Percentiles rank a stretch among this genome's conserved stretches.
phyloP scores from a whole-genome alignment of 2,329 filamentous ascomycete species.

The Aspergillus vadensis region DNA sequence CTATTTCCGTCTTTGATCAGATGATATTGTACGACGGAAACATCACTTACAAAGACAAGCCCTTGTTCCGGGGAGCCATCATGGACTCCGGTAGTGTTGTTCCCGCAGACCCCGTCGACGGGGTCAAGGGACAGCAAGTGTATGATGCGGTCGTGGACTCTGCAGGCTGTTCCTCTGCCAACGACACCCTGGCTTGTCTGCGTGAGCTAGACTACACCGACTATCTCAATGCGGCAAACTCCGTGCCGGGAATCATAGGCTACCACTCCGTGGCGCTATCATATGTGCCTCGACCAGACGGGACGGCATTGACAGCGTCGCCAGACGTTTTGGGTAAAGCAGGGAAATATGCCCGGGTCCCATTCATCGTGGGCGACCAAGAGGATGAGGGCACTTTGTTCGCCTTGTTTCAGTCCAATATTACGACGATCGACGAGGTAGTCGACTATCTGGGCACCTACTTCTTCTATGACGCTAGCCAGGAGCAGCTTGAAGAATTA shows the following conservation, averaged over 20 bases:
- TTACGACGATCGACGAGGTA: slow-evolving; percentile 62
- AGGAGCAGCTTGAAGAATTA: slow-evolving; percentile 55
- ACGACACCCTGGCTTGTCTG: slow-evolving; percentile 52
- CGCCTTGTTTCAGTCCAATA: slow-evolving; percentile 67
- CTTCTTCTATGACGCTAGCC: slow-evolving; percentile 63
- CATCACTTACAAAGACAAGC: slow-evolving; percentile 71
- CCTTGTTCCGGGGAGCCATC: slow-evolving; percentile 74
- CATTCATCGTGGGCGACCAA: slow-evolving; percentile 71
- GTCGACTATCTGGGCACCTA: slow-evolving; percentile 61
- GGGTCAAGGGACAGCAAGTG: slow-evolving; percentile 64
- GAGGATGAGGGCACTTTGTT: slow-evolving; percentile 82
- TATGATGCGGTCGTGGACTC: slow-evolving; percentile 48
- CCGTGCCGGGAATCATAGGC: slow-evolving; percentile 67
- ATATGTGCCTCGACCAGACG: slow-evolving; percentile 74
- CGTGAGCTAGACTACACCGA: slow-evolving; percentile 49
- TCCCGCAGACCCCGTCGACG: slow-evolving; percentile 66
- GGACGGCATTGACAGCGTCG: slow-evolving; percentile 61
- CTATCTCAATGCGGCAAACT: slow-evolving; percentile 66
- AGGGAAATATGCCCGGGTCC: slow-evolving; percentile 61
- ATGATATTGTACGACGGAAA: slow-evolving; percentile 74
- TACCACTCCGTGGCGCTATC: slow-evolving; percentile 70
- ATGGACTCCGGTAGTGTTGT: slow-evolving; percentile 72
- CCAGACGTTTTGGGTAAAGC: slow-evolving; percentile 59
- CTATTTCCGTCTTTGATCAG: slow-evolving; percentile 75
- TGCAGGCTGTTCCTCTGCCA: slow-evolving; percentile 48